A percentile compares a stretch with the other conserved stretches of the same genome.
Conservation (phyloP, 1,139 yeast genomes). For the Yamadazyma dendronema region DNA sequence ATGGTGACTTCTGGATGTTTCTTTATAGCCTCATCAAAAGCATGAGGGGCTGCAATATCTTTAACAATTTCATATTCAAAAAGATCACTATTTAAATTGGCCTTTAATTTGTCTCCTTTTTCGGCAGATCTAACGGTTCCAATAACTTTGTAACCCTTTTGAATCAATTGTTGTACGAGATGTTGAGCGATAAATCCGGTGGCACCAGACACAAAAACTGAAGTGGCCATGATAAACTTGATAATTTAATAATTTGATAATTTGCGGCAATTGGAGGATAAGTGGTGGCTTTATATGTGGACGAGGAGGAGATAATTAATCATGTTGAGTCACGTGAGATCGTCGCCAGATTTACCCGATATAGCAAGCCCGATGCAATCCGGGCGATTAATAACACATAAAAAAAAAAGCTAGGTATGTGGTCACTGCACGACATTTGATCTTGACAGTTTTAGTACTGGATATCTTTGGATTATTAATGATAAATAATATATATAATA, state of each 20-base stretch:
- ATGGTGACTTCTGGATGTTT: constrained; percentile 48
- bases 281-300: background rate
- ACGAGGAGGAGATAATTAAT: background rate
- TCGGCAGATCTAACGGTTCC: constrained; percentile 57
- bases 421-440: too few species aligned
- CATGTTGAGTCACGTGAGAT: background rate
- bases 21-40: constrained; percentile 53
- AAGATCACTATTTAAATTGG: constrained; percentile 29
- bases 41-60: constrained; percentile 47
- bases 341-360: too few species aligned
- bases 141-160: constrained; percentile 48
- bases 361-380: too few species aligned
- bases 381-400: too few species aligned
- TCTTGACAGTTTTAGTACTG: too few species aligned
- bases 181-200: constrained; percentile 39
- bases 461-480: too few species aligned
- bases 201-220: constrained; percentile 36
- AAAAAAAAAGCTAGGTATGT: too few species aligned
- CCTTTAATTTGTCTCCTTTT: constrained; percentile 45
- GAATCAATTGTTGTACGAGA: constrained; percentile 24
- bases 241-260: too few species aligned
- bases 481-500: too few species aligned
- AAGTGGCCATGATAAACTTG: constrained; percentile 14
- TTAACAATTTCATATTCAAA: constrained; percentile 48
- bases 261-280: background rate